Evolutionary conservation across 2,329 filamentous ascomycete genomes (phyloP).

Genomic region (Phaeosphaeria sp.): DNA sequence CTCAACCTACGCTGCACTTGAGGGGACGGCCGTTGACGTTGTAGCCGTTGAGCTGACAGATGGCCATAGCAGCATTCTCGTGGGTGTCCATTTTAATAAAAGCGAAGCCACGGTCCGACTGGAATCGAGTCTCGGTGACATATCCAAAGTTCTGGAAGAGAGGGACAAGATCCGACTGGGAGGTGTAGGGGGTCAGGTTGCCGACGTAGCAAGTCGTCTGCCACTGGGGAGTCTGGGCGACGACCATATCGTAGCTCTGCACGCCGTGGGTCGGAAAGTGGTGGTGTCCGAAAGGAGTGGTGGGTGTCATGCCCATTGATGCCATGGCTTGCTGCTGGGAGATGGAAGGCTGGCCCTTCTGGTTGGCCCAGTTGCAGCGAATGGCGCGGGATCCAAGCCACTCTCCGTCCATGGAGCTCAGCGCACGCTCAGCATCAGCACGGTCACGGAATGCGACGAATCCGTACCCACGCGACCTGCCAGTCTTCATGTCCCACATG

Average conservation of each 20-base stretch:
- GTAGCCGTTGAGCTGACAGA: slow-evolving; percentile 97
- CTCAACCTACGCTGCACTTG: slow-evolving; percentile 91
- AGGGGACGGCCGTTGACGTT: slow-evolving; percentile 95
- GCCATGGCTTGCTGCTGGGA: slow-evolving; percentile 97
- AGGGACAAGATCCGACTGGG: slow-evolving; percentile 94
- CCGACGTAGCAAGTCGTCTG: slow-evolving; percentile 99
- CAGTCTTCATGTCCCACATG: slow-evolving; percentile 99
- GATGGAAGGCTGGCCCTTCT: slow-evolving; percentile 99
- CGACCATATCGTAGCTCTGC: slow-evolving; percentile 97
- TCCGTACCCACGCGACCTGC: slow-evolving; percentile 93
- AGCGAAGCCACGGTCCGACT: slow-evolving; percentile 95
- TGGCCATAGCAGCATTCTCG: slow-evolving; percentile 97
- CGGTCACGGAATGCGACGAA: slow-evolving; percentile 98
- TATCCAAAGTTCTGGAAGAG: slow-evolving; percentile 99
- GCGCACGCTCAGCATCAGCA: slow-evolving; percentile 89
- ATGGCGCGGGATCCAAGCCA: slow-evolving; percentile 98
- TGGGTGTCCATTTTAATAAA: slow-evolving; percentile 99
- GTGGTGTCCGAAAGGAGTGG: slow-evolving; percentile 94
- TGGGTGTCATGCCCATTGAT: slow-evolving; percentile 97
- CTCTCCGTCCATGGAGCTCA: slow-evolving; percentile 98
- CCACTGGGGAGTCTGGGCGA: slow-evolving; percentile 94
- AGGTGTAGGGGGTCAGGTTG: slow-evolving; percentile 96
- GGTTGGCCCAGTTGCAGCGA: slow-evolving; percentile 99
- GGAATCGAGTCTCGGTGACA: slow-evolving; percentile 96
- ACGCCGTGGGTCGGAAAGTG: slow-evolving; percentile 97